Evolutionary conservation across 306 rosid species (phyloP), one percentile per base, ranked within the genome.

Genomic region (Lathyrus oleraceus): DNA sequence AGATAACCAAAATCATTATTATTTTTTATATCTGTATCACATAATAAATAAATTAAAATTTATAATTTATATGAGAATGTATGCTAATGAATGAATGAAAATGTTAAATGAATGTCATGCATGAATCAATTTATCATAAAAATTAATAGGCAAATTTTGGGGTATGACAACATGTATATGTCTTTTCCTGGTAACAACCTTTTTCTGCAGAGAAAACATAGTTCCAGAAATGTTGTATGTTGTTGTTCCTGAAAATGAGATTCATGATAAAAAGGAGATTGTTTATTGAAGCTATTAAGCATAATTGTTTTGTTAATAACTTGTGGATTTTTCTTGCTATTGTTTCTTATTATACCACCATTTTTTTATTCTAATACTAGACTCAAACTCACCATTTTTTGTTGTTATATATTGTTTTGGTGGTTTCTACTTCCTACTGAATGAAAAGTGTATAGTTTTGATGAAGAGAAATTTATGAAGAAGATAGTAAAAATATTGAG

Each of bases 151-250:
- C n/a, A n/a, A n/a, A n/a, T n/a, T n/a, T n/a, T n/a, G n/a, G n/a
- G n/a, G n/a, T n/a, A n/a, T n/a, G n/a, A n/a, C n/a, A n/a, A 93
- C 97, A 93, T 93, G 89, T 86, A 93, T 85, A 90, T 93, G 76
- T 93, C 98, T 17, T 87, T 88, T 36, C 84, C 92, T 1, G 88
- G 96, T 57, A 83, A 77, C 49, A 93, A 82, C 17, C 70, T 88
- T 70, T 79, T 83, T 23, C 72, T 12, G 85, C 98, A 93, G 56
- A 85, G 90, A 83, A 76, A 86, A 71, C 98, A 93, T 5, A 53
- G 85, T 69, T 93, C 89, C 16, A 93, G 93, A 74, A 90, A 93
- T 49, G 78, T 63, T 19, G 78, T 51, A 8, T 17, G 57, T 5
- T 30, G 49, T n/a, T 82, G 67, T 40, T 66, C 54, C 32, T 49